phyloP scores from a whole-genome alignment of 108 stramenopile genomes.

The Schizochytrium sp. region DNA sequence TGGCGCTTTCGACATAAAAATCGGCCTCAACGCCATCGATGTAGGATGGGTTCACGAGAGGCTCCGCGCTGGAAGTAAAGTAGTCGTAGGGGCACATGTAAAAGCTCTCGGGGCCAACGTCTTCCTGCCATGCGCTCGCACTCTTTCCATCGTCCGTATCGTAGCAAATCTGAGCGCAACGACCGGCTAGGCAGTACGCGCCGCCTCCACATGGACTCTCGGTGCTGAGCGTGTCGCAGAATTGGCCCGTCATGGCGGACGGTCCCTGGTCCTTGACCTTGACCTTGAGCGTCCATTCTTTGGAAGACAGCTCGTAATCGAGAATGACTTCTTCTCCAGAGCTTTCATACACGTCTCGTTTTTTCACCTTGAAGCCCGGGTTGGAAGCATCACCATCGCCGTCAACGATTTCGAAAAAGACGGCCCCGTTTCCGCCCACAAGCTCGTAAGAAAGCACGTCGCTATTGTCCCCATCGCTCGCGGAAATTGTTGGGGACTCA shows the following conservation, averaged over 20 bases:
- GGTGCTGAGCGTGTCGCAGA: not conserved
- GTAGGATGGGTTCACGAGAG: not conserved
- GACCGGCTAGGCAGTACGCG: not conserved
- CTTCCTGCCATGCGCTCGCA: not conserved
- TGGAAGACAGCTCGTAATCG: not conserved
- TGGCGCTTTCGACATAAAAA: not conserved
- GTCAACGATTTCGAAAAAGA: not conserved
- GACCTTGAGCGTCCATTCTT: slow-evolving; percentile 1
- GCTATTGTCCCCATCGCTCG: not conserved
- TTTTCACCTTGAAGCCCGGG: not conserved
- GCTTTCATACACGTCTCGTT: not conserved
- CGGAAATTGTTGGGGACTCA: not conserved
- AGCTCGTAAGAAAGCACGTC: not conserved
- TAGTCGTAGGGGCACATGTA: not conserved
- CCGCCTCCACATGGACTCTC: not conserved
- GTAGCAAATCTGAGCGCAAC: not conserved
- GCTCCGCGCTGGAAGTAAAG: not conserved
- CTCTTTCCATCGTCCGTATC: not conserved
- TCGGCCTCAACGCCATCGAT: not conserved
- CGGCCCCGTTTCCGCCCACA: not conserved
- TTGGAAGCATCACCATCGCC: not conserved
- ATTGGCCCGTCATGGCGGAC: not conserved
- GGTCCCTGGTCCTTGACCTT: not conserved
- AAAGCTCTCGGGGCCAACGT: not conserved
- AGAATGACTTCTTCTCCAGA: not conserved